A percentile compares a stretch with the other conserved stretches of the same genome.
Conservation (phyloP, 164 flowering plant species). For the Berberis thunbergii region DNA sequence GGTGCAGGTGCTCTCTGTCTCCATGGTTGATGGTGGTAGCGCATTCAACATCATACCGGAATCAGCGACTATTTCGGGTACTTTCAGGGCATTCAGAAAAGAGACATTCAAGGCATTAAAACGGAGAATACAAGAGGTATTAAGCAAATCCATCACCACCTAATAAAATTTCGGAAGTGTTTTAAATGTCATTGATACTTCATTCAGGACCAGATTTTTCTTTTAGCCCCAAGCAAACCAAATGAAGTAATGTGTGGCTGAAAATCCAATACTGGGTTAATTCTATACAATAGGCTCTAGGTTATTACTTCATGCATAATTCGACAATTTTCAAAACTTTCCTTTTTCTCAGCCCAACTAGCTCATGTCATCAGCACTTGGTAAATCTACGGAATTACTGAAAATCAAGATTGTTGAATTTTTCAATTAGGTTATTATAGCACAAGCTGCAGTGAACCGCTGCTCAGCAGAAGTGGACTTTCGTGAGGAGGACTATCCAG, state of each 20-base stretch:
- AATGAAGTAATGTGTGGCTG: not conserved
- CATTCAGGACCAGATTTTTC: too few relatives aligned
- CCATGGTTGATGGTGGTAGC: constrained; percentile 40
- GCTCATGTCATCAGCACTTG: not conserved
- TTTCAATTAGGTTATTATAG: constrained; percentile 32
- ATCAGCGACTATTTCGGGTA: constrained; percentile 40
- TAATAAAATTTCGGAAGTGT: not conserved
- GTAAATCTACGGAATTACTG: not conserved
- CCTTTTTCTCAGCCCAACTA: not conserved
- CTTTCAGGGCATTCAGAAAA: constrained; percentile 53
- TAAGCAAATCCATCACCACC: not conserved
- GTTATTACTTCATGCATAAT: too few relatives aligned
- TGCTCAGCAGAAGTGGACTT: constrained; percentile 43
- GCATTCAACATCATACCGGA: constrained; percentile 53
- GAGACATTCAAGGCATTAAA: constrained; percentile 30
- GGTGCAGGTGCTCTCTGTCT: constrained; percentile 54
- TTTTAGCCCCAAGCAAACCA: too few relatives aligned
- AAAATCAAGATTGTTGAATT: too few relatives aligned
- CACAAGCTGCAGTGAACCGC: constrained; percentile 44
- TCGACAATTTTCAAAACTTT: not conserved
- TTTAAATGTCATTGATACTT: too few relatives aligned
- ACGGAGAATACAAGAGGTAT: constrained; percentile 56
- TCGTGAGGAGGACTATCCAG: constrained; percentile 25
- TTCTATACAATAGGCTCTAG: too few relatives aligned
- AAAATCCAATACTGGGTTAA: too few relatives aligned